phyloP scores from a whole-genome alignment of 805 yeast genomes.

The Candida sithepensis region DNA sequence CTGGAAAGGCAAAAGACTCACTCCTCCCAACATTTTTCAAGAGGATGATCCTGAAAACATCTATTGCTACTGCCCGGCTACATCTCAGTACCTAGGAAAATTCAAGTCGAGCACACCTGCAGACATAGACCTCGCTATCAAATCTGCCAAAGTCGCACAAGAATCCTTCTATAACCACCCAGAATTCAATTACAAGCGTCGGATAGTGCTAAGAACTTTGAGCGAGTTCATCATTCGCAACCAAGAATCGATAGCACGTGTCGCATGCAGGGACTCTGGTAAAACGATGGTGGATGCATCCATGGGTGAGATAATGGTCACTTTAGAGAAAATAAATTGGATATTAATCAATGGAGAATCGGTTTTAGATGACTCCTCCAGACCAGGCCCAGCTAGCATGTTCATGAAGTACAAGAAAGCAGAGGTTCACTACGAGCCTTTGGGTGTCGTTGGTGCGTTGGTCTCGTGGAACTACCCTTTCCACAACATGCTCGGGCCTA shows the following conservation, averaged over 20 bases:
- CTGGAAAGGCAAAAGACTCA: constrained; percentile 85
- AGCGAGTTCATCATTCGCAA: constrained; percentile 68
- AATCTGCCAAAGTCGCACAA: constrained; percentile 54
- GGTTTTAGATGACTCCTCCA: constrained; percentile 61
- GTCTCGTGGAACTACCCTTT: constrained; percentile 98
- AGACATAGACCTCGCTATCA: constrained; percentile 68
- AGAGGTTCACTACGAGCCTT: constrained; percentile 89
- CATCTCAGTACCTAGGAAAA: constrained; percentile 83
- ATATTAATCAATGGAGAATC: constrained; percentile 76
- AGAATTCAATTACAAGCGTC: constrained; percentile 52
- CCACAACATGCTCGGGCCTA: constrained; percentile 90
- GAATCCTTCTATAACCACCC: constrained; percentile 46
- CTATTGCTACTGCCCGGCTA: constrained; percentile 93
- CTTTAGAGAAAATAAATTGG: constrained; percentile 92
- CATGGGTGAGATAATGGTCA: constrained; percentile 94
- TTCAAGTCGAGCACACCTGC: constrained; percentile 58
- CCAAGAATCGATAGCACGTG: constrained; percentile 83
- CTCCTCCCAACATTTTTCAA: constrained; percentile 56
- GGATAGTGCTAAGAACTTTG: constrained; percentile 68
- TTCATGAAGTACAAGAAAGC: constrained; percentile 90
- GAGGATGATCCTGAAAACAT: constrained; percentile 63
- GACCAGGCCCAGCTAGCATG: constrained; percentile 85
- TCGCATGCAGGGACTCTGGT: constrained; percentile 96
- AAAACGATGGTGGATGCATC: constrained; percentile 95
- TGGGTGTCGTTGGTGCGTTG: constrained; percentile 84